Base-by-base conservation (phyloP, 2,329 filamentous ascomycete species). In the Coniochaeta prunicola region DNA sequence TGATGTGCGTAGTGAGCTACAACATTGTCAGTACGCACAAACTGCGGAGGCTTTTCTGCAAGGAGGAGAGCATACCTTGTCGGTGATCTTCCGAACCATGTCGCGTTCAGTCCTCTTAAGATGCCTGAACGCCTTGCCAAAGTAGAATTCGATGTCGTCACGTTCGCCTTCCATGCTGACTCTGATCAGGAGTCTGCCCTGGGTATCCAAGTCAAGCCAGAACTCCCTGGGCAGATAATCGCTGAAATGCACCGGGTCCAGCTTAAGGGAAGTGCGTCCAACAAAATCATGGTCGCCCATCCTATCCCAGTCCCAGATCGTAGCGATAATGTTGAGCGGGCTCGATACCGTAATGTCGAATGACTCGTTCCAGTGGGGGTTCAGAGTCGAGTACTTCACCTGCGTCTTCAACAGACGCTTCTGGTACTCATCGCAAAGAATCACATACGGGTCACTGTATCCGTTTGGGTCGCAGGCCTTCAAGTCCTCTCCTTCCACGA, bases 81-180 rank as follows among this genome's bases (percentile, higher is more conserved):
- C 94, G 8, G 94, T 97, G 68, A 97, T 94, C 74, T 92, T 96
- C 62, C 94, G 86, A 58, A 96, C 96, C 94, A 99, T 99, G 72
- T 99, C 94, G 67, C 93, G 85, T 76, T 99, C 93, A 0, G 93
- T 96, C 64, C 94, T 86, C 79, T 97, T 97, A 65, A 99, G 80
- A 61, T 93, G 91, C 53, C 94, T 85, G 77, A 99, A 99, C 28
- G 94, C 90, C 74, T 97, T 97, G 66, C 92, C 94, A 73, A 97
- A 97, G 69, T 97, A 93, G 73, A 99, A 99, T 68, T 97, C 91
- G 60, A 99, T 99, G 70, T 99, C 94, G 70, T 99, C 94, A 62
- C 94, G 85, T 75, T 99, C 94, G 57, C 94, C 94, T 75, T 99
- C 94, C 94, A 99, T 99, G 70, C 92, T 97, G 57, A 99, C 92